Evolutionary conservation across 1,139 yeast genomes (phyloP), one percentile per base, ranked within the genome.

Genomic region (Entelexis paramagnoliae): DNA sequence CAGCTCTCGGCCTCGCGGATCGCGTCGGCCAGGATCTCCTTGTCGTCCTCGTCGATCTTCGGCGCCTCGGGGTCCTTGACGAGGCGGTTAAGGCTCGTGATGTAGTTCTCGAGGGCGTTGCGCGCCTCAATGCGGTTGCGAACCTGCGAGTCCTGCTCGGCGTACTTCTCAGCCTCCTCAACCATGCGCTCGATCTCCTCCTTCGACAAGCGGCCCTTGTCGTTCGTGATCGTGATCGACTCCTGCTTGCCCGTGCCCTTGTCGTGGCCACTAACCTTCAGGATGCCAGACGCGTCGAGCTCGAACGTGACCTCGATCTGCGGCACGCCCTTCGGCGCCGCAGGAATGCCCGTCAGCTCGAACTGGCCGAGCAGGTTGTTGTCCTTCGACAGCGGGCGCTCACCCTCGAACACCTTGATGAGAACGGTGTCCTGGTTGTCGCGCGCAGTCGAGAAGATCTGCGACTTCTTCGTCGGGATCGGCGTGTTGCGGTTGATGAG

Each of bases 301-400:
- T 87, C 94, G 67, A 88, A 88, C 58, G 95, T 87, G 62, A 89
- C 95, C 76, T 88, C 96, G 65, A 88, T 86, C 75, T 88, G 96
- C 65, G 96, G 96, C 59, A 83, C 87, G 74, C 97, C 97, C 76
- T 96, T 86, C 73, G 96, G 96, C 54, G 96, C 94, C 60, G 97
- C 95, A 67, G 97, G 96, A 62, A 89, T 89, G 69, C 95, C 95
- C 58, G 88, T 77, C 65, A 89, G 80, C 72, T 89, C 96, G 69
- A 89, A 89, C 76, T 89, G 89, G 72, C 97, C 97, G 64, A 89
- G 79, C 68, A 83, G 74, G 75, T 89, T 89, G 79, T 89, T 89
- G 73, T 89, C 96, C 75, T 86, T 86, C 59, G 94, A 87, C 76
- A 85, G 78, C 55, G 96, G 84, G 74, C 97, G 86, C 76, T 89